These are phyloP conservation scores for Fusarium guadeloupense DNA, from an alignment of 2,329 filamentous ascomycete genomes.

Conservation along the genomic window DNA sequence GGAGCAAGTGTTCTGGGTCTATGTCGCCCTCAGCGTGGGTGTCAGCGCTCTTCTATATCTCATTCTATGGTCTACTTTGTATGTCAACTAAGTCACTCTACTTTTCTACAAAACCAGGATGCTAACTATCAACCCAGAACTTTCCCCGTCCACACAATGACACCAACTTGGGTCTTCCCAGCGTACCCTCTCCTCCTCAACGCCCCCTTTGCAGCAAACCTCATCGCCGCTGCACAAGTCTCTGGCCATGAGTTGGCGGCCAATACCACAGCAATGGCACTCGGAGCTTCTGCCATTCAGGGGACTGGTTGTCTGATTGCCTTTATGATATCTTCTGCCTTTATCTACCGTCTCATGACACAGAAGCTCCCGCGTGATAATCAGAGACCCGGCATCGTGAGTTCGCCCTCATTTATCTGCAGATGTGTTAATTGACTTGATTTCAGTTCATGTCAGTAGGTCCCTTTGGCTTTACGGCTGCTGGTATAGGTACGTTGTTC, in stretches of 20 bases:
- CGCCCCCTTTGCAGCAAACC: conserved; percentile 74
- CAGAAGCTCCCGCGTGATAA: conserved; percentile 82
- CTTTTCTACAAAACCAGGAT: background rate
- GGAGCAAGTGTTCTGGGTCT: conserved; percentile 78
- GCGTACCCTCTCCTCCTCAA: conserved; percentile 83
- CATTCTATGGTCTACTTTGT: conserved; percentile 72
- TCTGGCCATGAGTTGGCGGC: conserved; percentile 37
- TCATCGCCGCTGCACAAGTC: conserved; percentile 55
- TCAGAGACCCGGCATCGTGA: conserved; percentile 76
- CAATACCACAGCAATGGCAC: conserved; percentile 57
- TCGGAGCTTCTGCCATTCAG: conserved; percentile 61
- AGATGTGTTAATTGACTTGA: background rate
- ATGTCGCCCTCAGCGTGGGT: conserved; percentile 72
- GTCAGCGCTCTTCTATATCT: conserved; percentile 78
- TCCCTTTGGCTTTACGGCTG: conserved; percentile 69
- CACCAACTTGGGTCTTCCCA: conserved; percentile 87
- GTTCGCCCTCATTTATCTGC: conserved; percentile 8
- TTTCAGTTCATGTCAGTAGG: conserved; percentile 83
- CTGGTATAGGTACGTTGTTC: conserved; percentile 49
- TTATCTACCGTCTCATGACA: conserved; percentile 88
- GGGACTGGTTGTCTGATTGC: conserved; percentile 66
- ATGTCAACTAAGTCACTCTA: conserved; percentile 29
- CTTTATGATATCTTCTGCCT: conserved; percentile 85
- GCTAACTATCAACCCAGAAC: conserved; percentile 46
- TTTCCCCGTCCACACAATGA: conserved; percentile 81